Base-by-base conservation (phyloP, 768 basidiomycete genomes). In the Clitopilus passeckerianus region DNA sequence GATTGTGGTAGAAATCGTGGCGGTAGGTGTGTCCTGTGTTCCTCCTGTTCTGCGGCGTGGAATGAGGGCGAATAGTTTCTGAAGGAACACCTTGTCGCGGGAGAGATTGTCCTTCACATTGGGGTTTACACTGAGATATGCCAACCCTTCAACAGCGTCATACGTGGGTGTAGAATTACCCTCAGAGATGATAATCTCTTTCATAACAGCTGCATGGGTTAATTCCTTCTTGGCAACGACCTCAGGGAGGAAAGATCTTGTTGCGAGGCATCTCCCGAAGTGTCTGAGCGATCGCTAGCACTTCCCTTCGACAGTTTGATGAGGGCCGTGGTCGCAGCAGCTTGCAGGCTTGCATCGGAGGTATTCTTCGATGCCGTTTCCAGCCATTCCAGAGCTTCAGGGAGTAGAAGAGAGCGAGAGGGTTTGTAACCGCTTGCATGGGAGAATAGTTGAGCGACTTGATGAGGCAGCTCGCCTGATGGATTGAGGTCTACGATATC, bases 71-170 rank as follows among this genome's bases (percentile, higher is more conserved):
- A 87, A 85, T 7, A 89, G 77, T 53, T 74, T 73, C 55, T 75
- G 75, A 52, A 93, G 77, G 69, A 93, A 86, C 6, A 65, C 58
- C 0, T 75, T 16, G 63, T 86, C 80, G 15, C 72, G 75, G 6
- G 87, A 82, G 55, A 95, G 71, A 23, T 64, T 67, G 60, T 90
- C 86, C 67, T 91, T 90, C 59, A 89, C 77, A 1, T 70, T 60
- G 1, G 90, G 77, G 63, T 85, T 80, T 53, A 81, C 74, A 59
- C 86, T 91, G 59, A 93, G 82, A 71, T 95, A 90, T n/a, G 90
- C 91, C 54, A 97, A 75, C 0, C 89, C 93, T 74, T 97, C 95
- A 14, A 95, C 77, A 4, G 86, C 86, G 61, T 93, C 87, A 7
- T 77, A 72, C 15, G 84, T 64, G 12, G 83, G 79, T 20, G 78